Percentiles rank a stretch among this genome's conserved stretches.
Conservation (phyloP, 2,329 filamentous ascomycete species). For the Trichoderma pleuroti region DNA sequence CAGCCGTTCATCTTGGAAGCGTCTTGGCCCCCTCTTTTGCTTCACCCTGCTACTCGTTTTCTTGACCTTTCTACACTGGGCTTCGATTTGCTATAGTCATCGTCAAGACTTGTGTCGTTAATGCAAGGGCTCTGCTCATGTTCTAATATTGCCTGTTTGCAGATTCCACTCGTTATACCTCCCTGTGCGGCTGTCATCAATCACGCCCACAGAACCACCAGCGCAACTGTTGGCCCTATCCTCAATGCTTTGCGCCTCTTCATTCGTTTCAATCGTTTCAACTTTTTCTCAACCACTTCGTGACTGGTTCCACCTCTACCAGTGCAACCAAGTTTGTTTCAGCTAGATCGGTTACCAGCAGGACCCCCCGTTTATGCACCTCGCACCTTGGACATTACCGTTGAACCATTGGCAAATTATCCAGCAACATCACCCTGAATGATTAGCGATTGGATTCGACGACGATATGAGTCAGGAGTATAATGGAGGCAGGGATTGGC, state of each 20-base stretch:
- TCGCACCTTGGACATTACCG: background rate
- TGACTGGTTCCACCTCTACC: background rate
- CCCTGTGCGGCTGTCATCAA: background rate
- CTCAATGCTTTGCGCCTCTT: background rate
- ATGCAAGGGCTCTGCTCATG: background rate
- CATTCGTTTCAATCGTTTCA: background rate
- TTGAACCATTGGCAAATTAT: background rate
- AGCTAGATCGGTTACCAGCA: background rate
- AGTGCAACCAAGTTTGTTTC: slow-evolving; percentile 16
- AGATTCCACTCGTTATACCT: background rate
- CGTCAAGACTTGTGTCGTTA: background rate
- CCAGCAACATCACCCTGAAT: background rate
- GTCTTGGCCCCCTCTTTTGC: background rate
- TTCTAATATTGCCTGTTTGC: background rate
- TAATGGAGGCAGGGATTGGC: slow-evolving; percentile 54
- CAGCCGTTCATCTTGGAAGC: background rate
- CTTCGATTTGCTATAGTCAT: background rate
- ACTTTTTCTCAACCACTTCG: background rate
- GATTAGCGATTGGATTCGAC: background rate
- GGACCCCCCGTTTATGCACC: background rate
- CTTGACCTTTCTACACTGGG: background rate
- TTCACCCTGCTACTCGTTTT: background rate
- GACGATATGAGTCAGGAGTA: slow-evolving; percentile 50
- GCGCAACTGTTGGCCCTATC: background rate
- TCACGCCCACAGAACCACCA: background rate